A percentile compares a stretch with the other conserved stretches of the same genome.
Conservation (phyloP, 441 rosid genomes). For the Daphne laureola region DNA sequence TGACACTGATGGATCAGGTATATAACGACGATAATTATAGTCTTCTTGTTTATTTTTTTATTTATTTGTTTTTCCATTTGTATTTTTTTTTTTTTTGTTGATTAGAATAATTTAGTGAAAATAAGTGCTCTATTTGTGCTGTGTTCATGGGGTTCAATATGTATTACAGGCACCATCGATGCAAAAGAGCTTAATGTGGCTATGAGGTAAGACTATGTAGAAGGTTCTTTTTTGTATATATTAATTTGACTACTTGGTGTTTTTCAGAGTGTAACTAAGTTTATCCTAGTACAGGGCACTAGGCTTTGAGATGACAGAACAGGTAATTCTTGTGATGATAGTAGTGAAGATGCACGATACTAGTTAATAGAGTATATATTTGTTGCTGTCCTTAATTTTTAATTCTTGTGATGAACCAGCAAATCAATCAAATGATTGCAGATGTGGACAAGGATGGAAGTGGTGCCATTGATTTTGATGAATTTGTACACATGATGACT, state of each 20-base stretch:
- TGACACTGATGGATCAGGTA: slow-evolving; percentile 97
- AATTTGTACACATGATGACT: slow-evolving; percentile 94
- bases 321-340: slow-evolving; percentile 35
- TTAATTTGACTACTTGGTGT: not conserved
- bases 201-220: slow-evolving; percentile 54
- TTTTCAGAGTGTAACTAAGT: slow-evolving; percentile 8
- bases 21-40: not conserved
- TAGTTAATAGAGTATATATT: not conserved
- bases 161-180: slow-evolving; percentile 66
- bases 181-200: slow-evolving; percentile 98
- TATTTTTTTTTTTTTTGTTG: not conserved
- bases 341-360: not conserved
- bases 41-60: slow-evolving; percentile 1
- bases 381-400: not conserved
- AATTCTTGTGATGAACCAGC: slow-evolving; percentile 33
- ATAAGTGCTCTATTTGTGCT: too few relatives aligned
- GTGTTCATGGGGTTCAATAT: too few relatives aligned
- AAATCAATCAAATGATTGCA: slow-evolving; percentile 96
- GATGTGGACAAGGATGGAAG: slow-evolving; percentile 99
- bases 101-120: not conserved
- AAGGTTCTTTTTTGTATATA: not conserved
- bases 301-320: slow-evolving; percentile 88
- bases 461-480: slow-evolving; percentile 93
- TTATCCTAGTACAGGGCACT: slow-evolving; percentile 64
- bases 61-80: slow-evolving; percentile 8